A percentile compares a stretch with the other conserved stretches of the same genome.
phyloP scores from a whole-genome alignment of 495 filamentous ascomycete species.

The Chaetomidium leptoderma region DNA sequence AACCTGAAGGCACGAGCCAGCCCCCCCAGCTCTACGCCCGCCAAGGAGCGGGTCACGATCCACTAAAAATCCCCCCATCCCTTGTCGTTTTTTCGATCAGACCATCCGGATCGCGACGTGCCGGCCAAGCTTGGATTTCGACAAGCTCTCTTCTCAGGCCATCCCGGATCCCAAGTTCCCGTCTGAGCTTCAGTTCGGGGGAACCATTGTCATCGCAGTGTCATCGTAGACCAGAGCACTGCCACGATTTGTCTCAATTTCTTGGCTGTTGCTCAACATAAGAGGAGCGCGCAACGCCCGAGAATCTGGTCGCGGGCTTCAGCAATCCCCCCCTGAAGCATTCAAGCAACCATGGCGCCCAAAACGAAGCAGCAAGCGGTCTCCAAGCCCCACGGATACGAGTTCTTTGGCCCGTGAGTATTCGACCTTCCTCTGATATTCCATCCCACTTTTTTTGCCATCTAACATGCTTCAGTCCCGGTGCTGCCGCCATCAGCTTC shows the following conservation, averaged over 20 bases:
- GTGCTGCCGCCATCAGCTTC: conserved; percentile 68
- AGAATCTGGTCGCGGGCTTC: background rate
- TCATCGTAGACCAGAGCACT: background rate
- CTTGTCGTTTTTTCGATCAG: background rate
- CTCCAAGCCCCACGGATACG: conserved; percentile 52
- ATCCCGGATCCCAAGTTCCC: conserved; percentile 1
- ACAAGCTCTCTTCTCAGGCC: background rate
- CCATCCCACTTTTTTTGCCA: background rate
- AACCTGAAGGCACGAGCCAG: too few relatives aligned
- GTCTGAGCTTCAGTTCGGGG: background rate
- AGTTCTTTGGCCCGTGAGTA: conserved; percentile 85
- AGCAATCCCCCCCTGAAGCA: conserved; percentile 6
- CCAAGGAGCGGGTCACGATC: background rate
- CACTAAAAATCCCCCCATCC: background rate
- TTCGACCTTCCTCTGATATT: background rate
- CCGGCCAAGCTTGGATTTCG: background rate
- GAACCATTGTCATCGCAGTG: background rate
- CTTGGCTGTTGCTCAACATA: background rate
- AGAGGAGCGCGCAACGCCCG: background rate
- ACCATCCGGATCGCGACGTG: conserved; percentile 6
- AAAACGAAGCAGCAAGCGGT: conserved; percentile 23
- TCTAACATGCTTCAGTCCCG: conserved; percentile 52
- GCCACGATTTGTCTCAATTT: background rate
- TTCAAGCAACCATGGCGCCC: conserved; percentile 22
- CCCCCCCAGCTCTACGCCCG: too few relatives aligned